These are phyloP conservation scores for Iberis pinnata DNA, from an alignment of 345 rosid species.

Conservation along the genomic window DNA sequence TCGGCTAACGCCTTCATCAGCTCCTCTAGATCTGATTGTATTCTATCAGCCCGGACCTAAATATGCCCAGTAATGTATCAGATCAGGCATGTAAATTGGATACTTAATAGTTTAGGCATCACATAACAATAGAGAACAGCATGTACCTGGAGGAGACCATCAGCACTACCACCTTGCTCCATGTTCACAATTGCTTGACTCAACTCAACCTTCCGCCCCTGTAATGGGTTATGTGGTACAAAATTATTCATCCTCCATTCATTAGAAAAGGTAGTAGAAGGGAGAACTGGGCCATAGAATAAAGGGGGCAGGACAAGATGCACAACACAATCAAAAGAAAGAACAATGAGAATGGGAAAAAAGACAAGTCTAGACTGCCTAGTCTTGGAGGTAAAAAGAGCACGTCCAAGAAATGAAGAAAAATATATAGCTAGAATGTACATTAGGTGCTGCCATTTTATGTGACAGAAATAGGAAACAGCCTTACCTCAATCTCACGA, in stretches of 20 bases:
- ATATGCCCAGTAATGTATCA: conserved; percentile 24
- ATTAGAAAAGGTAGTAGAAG: conserved; percentile 1
- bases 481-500: conserved; percentile 76
- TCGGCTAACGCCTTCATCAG: conserved; percentile 68
- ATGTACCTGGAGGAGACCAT: conserved; percentile 91
- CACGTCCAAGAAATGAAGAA: neutral
- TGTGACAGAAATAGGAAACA: conserved; percentile 15
- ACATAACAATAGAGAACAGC: conserved; percentile 8
- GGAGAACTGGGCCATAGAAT: conserved; percentile 5
- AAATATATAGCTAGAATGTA: neutral
- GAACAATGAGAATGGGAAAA: too few species aligned
- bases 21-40: conserved; percentile 94
- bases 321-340: conserved; percentile 3
- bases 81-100: neutral
- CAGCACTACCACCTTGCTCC: conserved; percentile 92
- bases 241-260: conserved; percentile 3
- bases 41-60: conserved; percentile 94
- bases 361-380: too few species aligned
- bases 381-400: too few species aligned
- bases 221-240: conserved; percentile 23
- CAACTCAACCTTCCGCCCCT: conserved; percentile 82
- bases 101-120: conserved; percentile 6
- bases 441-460: conserved; percentile 8
- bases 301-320: neutral
- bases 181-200: conserved; percentile 78